Percentiles rank a stretch among this genome's conserved stretches.
Evolutionary conservation across 192 early-diverging fungal genomes (phyloP).

Genomic region (Rhizoclosmatium sp.): DNA sequence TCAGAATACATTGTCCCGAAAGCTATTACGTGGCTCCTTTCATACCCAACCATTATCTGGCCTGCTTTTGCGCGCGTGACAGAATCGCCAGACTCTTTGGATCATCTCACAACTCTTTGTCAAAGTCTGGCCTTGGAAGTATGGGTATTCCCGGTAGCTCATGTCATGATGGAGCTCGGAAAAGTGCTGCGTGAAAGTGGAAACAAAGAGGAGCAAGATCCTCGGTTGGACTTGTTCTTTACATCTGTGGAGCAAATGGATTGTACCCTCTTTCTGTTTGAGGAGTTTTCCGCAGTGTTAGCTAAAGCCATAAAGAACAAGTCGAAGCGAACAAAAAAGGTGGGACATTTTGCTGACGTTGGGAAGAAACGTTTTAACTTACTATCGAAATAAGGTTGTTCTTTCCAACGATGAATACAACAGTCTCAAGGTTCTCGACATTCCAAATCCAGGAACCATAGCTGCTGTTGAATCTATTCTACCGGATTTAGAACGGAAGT

Average conservation of each 20-base stretch:
- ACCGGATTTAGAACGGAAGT: background rate
- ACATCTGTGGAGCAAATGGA: background rate
- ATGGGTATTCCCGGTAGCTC: background rate
- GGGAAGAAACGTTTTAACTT: background rate
- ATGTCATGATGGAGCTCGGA: background rate
- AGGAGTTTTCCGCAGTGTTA: background rate
- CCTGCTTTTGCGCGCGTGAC: background rate
- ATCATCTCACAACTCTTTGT: background rate
- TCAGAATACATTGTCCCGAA: background rate
- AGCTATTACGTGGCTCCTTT: background rate
- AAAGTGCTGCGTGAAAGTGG: background rate
- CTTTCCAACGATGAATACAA: background rate
- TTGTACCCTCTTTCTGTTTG: background rate
- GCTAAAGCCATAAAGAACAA: background rate
- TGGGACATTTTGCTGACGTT: background rate
- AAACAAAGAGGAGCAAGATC: background rate
- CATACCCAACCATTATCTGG: background rate
- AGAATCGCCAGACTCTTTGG: background rate
- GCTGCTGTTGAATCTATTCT: background rate
- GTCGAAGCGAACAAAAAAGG: background rate
- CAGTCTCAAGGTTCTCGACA: background rate
- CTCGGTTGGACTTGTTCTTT: background rate
- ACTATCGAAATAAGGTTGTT: background rate
- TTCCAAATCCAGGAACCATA: constrained; percentile 1
- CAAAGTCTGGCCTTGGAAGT: background rate